phyloP scores from a whole-genome alignment of 2,329 filamentous ascomycete species.

The Diplodia intermedia region DNA sequence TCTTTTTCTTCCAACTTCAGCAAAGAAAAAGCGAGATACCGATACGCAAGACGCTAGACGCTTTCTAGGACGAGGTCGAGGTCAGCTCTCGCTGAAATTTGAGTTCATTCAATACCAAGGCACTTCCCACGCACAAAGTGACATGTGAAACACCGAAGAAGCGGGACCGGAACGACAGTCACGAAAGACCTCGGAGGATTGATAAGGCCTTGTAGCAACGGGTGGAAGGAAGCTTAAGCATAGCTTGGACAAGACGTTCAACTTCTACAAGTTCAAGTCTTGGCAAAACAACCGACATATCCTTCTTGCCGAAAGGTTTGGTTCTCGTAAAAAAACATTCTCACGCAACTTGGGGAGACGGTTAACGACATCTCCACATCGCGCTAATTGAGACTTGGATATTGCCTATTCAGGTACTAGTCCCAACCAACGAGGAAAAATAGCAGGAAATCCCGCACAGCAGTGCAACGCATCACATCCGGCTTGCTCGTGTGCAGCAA shows the following conservation, averaged over 20 bases:
- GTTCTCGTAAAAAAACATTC: not conserved
- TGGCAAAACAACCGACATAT: not conserved
- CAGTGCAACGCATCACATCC: not conserved
- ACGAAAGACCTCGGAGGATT: not conserved
- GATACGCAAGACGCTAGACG: slow-evolving; percentile 18
- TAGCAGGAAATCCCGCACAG: not conserved
- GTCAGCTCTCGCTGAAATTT: not conserved
- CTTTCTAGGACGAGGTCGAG: not conserved
- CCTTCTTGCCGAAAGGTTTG: too few relatives aligned
- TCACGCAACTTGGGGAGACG: not conserved
- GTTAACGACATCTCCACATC: too few relatives aligned
- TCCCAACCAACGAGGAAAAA: not conserved
- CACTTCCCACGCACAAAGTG: not conserved
- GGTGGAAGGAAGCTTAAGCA: not conserved
- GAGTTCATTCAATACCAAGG: not conserved
- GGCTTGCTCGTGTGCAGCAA: not conserved
- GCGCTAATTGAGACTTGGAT: not conserved
- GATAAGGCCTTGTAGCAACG: not conserved
- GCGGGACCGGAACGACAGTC: not conserved
- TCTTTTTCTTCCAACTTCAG: slow-evolving; percentile 24
- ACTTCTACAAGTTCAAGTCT: not conserved
- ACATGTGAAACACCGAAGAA: not conserved
- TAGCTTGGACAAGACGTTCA: not conserved
- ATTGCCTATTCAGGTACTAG: slow-evolving; percentile 9
- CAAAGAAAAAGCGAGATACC: slow-evolving; percentile 20